A percentile compares a stretch with the other conserved stretches of the same genome.
These are phyloP conservation scores for Metarhizium brunneum DNA, from an alignment of 2,329 filamentous ascomycete genomes.

Conservation along the genomic window DNA sequence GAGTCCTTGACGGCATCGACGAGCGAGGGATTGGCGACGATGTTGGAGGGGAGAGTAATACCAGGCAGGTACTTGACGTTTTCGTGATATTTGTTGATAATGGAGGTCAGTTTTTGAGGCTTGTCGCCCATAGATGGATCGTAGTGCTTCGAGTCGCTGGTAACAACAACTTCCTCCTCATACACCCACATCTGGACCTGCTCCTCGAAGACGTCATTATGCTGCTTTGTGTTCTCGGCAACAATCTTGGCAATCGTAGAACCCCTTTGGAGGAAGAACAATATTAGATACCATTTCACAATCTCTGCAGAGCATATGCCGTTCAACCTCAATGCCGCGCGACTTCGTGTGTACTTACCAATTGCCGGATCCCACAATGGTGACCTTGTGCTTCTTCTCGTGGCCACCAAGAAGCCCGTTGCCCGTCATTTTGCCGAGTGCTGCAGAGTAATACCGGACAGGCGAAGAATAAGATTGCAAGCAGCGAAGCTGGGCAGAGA, in stretches of 20 bases:
- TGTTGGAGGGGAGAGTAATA: conserved; percentile 72
- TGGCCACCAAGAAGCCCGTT: conserved; percentile 33
- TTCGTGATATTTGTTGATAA: conserved; percentile 91
- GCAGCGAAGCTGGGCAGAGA: neutral
- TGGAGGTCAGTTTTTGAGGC: conserved; percentile 75
- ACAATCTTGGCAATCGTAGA: conserved; percentile 96
- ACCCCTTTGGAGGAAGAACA: conserved; percentile 50
- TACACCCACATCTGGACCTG: conserved; percentile 98
- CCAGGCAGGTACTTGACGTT: conserved; percentile 97
- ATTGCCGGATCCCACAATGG: conserved; percentile 91
- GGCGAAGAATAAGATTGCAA: neutral
- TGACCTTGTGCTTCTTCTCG: conserved; percentile 79
- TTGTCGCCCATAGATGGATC: conserved; percentile 51
- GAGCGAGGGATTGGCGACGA: conserved; percentile 75
- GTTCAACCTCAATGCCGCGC: neutral
- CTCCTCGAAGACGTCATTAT: conserved; percentile 75
- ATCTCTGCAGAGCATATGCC: neutral
- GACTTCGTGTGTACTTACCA: conserved; percentile 50
- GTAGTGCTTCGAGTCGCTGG: conserved; percentile 65
- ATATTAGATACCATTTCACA: neutral
- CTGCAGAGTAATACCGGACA: conserved; percentile 2
- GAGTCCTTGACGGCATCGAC: conserved; percentile 73
- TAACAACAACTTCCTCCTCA: conserved; percentile 76
- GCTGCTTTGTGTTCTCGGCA: conserved; percentile 76
- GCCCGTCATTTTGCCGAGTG: conserved; percentile 22